A percentile compares a stretch with the other conserved stretches of the same genome.
phyloP scores from a whole-genome alignment of 306 rosid species.

The Purshia tridentata region DNA sequence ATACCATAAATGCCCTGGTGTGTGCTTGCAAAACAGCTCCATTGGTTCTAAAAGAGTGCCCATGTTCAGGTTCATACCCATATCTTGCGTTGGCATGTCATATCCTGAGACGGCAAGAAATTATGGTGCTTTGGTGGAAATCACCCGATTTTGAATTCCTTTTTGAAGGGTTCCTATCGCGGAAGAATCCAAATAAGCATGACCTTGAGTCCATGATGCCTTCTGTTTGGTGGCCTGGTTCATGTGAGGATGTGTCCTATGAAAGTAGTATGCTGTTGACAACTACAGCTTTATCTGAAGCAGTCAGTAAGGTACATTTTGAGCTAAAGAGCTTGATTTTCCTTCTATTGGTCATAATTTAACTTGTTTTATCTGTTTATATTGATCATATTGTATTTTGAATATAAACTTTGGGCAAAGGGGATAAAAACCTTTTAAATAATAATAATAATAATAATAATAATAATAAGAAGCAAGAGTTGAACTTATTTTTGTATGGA shows the following conservation, averaged over 20 bases:
- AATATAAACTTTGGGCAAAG: neutral
- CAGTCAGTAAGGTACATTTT: constrained; percentile 66
- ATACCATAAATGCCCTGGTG: constrained; percentile 69
- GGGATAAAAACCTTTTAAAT: neutral
- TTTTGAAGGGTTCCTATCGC: constrained; percentile 90
- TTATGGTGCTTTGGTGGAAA: constrained; percentile 98
- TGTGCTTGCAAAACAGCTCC: constrained; percentile 65
- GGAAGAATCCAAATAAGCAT: constrained; percentile 77
- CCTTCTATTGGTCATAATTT: neutral
- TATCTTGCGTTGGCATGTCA: constrained; percentile 85
- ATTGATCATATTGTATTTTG: neutral
- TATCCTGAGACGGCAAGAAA: constrained; percentile 68
- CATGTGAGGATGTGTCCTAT: constrained; percentile 68
- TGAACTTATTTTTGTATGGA: neutral
- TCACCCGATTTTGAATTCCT: constrained; percentile 77
- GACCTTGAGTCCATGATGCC: constrained; percentile 95
- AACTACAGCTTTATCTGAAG: constrained; percentile 80
- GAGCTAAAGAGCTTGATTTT: constrained; percentile 23
- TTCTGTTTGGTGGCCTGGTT: constrained; percentile 97
- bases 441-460: neutral
- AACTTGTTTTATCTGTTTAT: neutral
- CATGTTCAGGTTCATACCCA: constrained; percentile 88
- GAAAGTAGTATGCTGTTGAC: constrained; percentile 84
- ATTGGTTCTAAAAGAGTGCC: constrained; percentile 67
- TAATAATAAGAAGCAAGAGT: neutral